Base-by-base conservation (phyloP, 495 filamentous ascomycete genomes). In the Trichoderma asperelloides region DNA sequence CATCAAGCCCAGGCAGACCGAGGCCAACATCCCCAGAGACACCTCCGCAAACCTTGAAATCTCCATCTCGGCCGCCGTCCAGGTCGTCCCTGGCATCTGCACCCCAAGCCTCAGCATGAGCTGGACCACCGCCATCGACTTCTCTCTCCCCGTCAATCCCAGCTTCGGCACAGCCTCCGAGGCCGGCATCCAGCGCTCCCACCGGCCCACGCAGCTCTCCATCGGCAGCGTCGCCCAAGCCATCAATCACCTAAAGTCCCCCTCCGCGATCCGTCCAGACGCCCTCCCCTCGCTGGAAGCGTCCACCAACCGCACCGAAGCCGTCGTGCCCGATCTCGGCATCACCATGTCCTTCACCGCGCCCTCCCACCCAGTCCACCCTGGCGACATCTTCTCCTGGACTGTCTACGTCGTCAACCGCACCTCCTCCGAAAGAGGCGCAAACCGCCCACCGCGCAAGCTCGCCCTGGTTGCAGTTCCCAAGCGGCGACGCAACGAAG, bases 361-460 rank as follows among this genome's bases (percentile, higher is more conserved):
- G 0, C 90, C 90, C 12, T 72, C 76, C 15, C 71, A 74, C 25
- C 74, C 78, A 63, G 74, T 77, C 16, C 80, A 83, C 63, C 85
- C 92, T 3, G 92, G 93, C 4, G 85, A 91, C 47, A 83, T 86
- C 15, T 96, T 98, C 74, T 77, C 79, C n/a, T 97, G 93, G 94
- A 83, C 85, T 49, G 85, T 96, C 23, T 92, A 96, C 73, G 87
- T 98, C 25, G 89, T 96, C 64, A 98, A 98, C 75, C 89, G 90
- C 33, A 37, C 33, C 43, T 89, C 85, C 37, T 18, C 63, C 27
- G 67, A 65, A 15, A 65, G 57, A 39, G 37, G 25, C 16, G 16
- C 21, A 15, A 30, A 11, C 23, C 37, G 45, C 4, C 74, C 80
- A 28, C 77, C 88, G 37, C 87, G 91, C 12, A 96, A 93, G 72